A percentile compares a stretch with the other conserved stretches of the same genome.
These are phyloP conservation scores for Antarctomyces pellizariae DNA, from an alignment of 495 filamentous ascomycete genomes.

Conservation along the genomic window DNA sequence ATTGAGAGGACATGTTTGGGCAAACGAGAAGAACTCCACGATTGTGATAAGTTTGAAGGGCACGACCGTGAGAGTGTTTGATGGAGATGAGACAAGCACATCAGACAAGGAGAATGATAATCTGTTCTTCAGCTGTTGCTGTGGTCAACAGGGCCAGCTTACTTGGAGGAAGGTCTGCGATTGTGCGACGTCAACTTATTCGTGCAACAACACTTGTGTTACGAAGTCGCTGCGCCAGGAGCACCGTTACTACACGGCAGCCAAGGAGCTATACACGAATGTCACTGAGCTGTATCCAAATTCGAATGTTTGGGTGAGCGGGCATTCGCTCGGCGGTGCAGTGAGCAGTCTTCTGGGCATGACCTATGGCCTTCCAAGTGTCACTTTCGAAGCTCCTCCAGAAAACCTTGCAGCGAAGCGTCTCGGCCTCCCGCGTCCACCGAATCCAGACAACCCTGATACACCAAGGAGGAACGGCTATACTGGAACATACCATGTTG, in stretches of 20 bases:
- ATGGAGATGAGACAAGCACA: conserved; percentile 82
- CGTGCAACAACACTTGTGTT: conserved; percentile 80
- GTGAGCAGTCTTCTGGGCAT: conserved; percentile 67
- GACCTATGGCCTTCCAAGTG: conserved; percentile 67
- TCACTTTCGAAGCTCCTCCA: conserved; percentile 77
- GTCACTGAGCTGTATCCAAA: conserved; percentile 74
- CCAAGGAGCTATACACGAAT: conserved; percentile 71
- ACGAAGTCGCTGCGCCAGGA: conserved; percentile 48
- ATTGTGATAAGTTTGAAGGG: conserved; percentile 85
- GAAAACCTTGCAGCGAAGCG: conserved; percentile 73
- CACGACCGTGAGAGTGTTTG: conserved; percentile 74
- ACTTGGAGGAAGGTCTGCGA: conserved; percentile 82
- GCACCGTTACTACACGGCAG: conserved; percentile 75
- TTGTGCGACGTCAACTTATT: conserved; percentile 62
- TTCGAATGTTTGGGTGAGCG: conserved; percentile 43
- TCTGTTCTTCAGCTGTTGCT: conserved; percentile 92
- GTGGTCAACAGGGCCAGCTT: conserved; percentile 71
- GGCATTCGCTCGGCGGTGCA: conserved; percentile 67
- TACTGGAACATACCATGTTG: conserved; percentile 79
- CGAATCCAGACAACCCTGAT: conserved; percentile 49
- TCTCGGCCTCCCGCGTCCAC: conserved; percentile 69
- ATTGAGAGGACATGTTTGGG: conserved; percentile 78
- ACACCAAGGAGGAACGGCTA: conserved; percentile 42
- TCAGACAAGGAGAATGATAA: conserved; percentile 98
- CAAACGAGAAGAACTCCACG: conserved; percentile 62